Evolutionary conservation across 306 rosid genomes (phyloP).

Genomic region (Medicago truncatula): DNA sequence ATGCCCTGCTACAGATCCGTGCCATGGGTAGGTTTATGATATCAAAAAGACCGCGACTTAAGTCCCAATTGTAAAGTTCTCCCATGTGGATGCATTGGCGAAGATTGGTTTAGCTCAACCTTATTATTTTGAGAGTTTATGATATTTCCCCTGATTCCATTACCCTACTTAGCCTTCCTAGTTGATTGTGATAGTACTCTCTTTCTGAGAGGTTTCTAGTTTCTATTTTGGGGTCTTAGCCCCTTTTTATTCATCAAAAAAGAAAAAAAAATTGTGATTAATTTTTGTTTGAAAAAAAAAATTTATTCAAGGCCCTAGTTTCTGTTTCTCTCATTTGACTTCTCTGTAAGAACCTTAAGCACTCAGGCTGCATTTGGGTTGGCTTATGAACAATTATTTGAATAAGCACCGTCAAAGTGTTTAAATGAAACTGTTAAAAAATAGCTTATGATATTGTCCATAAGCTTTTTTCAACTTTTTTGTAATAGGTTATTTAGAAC

Average conservation of each 20-base stretch:
- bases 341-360: not conserved
- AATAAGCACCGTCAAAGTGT: not conserved
- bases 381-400: not conserved
- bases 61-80: not conserved
- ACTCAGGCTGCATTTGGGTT: not conserved
- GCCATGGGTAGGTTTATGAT: not conserved
- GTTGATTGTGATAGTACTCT: not conserved
- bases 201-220: not conserved
- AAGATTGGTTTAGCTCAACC: not conserved
- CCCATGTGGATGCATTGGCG: not conserved
- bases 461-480: not conserved
- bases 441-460: not conserved
- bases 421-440: not conserved
- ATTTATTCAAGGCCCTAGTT: not conserved
- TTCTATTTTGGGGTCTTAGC: not conserved
- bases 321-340: not conserved
- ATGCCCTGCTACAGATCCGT: not conserved
- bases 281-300: not conserved
- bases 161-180: not conserved
- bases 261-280: not conserved
- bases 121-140: not conserved
- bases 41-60: not conserved
- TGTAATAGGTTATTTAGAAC: not conserved
- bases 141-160: not conserved
- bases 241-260: not conserved